A percentile compares a stretch with the other conserved stretches of the same genome.
These are phyloP conservation scores for Candida tetrigidarum DNA, from an alignment of 1,139 yeast genomes.

Conservation along the genomic window DNA sequence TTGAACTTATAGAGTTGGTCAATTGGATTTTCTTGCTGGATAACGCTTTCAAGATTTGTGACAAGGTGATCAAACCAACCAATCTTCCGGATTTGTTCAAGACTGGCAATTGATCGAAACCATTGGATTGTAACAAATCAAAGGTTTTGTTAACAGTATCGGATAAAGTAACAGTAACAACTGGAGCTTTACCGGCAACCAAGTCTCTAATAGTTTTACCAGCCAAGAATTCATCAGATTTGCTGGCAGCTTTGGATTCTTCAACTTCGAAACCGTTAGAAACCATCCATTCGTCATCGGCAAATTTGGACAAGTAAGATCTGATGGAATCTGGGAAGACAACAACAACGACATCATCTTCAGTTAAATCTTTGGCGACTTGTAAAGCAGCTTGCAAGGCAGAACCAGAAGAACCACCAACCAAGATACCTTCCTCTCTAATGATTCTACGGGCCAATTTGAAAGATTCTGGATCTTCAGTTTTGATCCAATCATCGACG, in stretches of 20 bases:
- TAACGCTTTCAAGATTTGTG: conserved; percentile 69
- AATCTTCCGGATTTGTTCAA: conserved; percentile 62
- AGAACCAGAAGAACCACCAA: conserved; percentile 89
- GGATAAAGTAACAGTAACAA: conserved; percentile 69
- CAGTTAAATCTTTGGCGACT: conserved; percentile 71
- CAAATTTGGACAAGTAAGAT: conserved; percentile 86
- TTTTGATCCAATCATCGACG: conserved; percentile 85
- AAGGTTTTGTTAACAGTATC: conserved; percentile 71
- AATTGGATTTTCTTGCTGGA: conserved; percentile 65
- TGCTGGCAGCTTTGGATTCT: conserved; percentile 46
- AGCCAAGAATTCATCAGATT: conserved; percentile 55
- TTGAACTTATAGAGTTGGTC: conserved; percentile 62
- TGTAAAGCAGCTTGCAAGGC: conserved; percentile 82
- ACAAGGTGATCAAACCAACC: conserved; percentile 78
- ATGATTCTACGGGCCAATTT: conserved; percentile 82
- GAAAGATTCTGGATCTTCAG: conserved; percentile 83
- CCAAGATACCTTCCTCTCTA: conserved; percentile 83
- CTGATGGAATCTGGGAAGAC: conserved; percentile 89
- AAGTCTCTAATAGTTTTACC: conserved; percentile 65
- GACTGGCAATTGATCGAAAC: conserved; percentile 88
- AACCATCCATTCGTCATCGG: conserved; percentile 92
- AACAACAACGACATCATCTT: conserved; percentile 77
- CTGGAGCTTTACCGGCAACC: conserved; percentile 71
- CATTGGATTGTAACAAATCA: conserved; percentile 72
- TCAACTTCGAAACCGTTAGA: conserved; percentile 71